Conservation (phyloP, 148 eudicot species). For the Cornus suecica region DNA sequence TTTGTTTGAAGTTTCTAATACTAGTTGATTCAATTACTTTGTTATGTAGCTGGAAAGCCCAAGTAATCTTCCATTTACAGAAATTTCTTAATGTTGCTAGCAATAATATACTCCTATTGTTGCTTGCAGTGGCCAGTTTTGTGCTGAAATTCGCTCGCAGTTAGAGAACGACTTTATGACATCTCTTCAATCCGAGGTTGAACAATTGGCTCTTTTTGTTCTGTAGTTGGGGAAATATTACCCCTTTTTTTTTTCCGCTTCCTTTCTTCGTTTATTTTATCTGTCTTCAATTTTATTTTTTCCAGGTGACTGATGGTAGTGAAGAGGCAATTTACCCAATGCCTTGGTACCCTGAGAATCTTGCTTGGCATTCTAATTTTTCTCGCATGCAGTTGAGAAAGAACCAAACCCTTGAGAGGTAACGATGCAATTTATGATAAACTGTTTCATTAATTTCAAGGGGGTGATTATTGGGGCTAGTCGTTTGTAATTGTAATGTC, state of each 20-base stretch:
- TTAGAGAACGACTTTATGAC: conserved; percentile 82
- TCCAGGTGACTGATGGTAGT: conserved; percentile 60
- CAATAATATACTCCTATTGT: conserved; percentile 4
- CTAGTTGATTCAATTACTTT: neutral
- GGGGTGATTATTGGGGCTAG: neutral
- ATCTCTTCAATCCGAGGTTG: conserved; percentile 82
- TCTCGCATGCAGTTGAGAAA: conserved; percentile 88
- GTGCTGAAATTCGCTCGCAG: conserved; percentile 61
- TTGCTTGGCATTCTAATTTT: conserved; percentile 96
- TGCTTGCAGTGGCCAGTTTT: conserved; percentile 85
- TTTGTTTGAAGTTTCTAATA: too few species aligned
- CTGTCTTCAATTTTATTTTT: neutral
- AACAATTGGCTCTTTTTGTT: conserved; percentile 12
- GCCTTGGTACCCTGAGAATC: conserved; percentile 95
- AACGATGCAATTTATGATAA: conserved; percentile 12
- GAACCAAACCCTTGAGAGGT: conserved; percentile 88
- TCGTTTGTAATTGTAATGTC: neutral
- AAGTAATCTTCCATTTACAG: neutral
- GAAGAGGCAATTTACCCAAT: conserved; percentile 77
- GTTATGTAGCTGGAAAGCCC: neutral
- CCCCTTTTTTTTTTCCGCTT: neutral
- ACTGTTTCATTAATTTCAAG: neutral
- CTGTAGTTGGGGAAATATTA: neutral
- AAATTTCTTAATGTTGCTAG: neutral
- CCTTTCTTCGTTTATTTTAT: too few species aligned